phyloP scores from a whole-genome alignment of 2,329 filamentous ascomycete species.

The Sporothrix curviconia region DNA sequence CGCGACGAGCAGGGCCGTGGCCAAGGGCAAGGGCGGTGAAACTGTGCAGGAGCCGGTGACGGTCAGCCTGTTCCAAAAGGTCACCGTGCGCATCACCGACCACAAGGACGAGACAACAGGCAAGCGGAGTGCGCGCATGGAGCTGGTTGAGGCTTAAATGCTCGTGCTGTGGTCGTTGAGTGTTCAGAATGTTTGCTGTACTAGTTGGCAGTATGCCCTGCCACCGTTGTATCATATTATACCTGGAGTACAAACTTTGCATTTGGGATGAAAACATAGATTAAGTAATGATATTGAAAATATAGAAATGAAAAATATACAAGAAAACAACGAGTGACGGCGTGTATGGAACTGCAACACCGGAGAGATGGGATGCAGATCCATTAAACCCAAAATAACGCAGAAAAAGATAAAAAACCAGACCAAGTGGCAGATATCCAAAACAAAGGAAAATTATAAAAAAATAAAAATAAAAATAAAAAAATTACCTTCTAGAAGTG shows the following conservation, averaged over 20 bases:
- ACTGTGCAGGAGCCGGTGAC: slow-evolving; percentile 44
- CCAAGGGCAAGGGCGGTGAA: background rate
- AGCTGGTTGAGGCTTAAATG: slow-evolving; percentile 42
- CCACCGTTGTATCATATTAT: slow-evolving; percentile 9
- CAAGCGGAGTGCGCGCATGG: slow-evolving; percentile 83
- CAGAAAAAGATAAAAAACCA: too few species aligned
- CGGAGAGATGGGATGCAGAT: too few species aligned
- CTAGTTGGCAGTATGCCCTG: background rate
- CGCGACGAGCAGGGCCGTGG: slow-evolving; percentile 34
- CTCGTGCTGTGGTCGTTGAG: too few species aligned
- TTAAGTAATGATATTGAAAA: too few species aligned
- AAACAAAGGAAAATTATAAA: background rate
- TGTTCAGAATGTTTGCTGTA: background rate
- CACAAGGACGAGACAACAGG: slow-evolving; percentile 93
- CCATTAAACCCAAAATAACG: background rate
- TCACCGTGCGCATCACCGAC: slow-evolving; percentile 81
- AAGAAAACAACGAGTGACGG: background rate
- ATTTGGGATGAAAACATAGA: too few species aligned
- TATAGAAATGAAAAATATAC: background rate
- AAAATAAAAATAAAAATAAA: too few species aligned
- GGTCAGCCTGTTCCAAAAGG: slow-evolving; percentile 87
- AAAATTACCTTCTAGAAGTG: too few species aligned
- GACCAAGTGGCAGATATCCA: too few species aligned
- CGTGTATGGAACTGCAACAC: background rate
- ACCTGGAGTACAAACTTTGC: slow-evolving; percentile 10